A percentile compares a stretch with the other conserved stretches of the same genome.
These are phyloP conservation scores for Hymenoscyphus repandus DNA, from an alignment of 2,329 filamentous ascomycete genomes.

Conservation along the genomic window DNA sequence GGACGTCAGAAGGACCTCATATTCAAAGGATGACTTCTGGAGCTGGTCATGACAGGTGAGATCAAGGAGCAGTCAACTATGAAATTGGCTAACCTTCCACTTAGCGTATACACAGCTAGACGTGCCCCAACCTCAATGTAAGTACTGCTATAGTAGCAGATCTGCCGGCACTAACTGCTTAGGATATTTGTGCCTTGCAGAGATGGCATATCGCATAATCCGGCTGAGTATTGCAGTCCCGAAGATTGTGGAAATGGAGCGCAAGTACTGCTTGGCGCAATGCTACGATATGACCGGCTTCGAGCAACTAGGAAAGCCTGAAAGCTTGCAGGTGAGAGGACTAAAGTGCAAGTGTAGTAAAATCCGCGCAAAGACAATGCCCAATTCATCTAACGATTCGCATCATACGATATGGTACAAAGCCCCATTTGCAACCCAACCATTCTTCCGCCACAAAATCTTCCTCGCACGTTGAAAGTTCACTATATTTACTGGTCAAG, in stretches of 20 bases:
- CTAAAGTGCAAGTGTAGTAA: not conserved
- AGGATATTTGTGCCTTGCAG: conserved; percentile 58
- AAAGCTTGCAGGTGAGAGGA: conserved; percentile 2
- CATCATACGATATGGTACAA: conserved; percentile 30
- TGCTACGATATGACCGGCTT: conserved; percentile 36
- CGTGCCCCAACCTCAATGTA: conserved; percentile 57
- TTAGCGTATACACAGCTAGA: conserved; percentile 54
- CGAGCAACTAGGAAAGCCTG: conserved; percentile 18
- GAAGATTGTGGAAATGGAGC: conserved; percentile 55
- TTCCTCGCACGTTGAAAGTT: not conserved
- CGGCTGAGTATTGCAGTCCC: conserved; percentile 54
- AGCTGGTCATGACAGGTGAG: conserved; percentile 54
- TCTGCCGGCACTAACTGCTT: not conserved
- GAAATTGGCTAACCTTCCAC: conserved; percentile 16
- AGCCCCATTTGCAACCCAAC: conserved; percentile 18
- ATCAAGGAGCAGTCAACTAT: conserved; percentile 29
- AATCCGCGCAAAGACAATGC: not conserved
- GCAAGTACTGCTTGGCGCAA: conserved; percentile 41
- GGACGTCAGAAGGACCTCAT: conserved; percentile 41
- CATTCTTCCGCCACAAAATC: conserved; percentile 12
- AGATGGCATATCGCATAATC: conserved; percentile 59
- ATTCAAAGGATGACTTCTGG: conserved; percentile 52
- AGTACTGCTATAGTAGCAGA: conserved; percentile 3
- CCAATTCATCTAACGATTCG: conserved; percentile 24
- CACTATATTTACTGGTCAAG: conserved; percentile 44